These are phyloP conservation scores for Cardiospermum halicacabum DNA, from an alignment of 345 rosid genomes.

Conservation along the genomic window DNA sequence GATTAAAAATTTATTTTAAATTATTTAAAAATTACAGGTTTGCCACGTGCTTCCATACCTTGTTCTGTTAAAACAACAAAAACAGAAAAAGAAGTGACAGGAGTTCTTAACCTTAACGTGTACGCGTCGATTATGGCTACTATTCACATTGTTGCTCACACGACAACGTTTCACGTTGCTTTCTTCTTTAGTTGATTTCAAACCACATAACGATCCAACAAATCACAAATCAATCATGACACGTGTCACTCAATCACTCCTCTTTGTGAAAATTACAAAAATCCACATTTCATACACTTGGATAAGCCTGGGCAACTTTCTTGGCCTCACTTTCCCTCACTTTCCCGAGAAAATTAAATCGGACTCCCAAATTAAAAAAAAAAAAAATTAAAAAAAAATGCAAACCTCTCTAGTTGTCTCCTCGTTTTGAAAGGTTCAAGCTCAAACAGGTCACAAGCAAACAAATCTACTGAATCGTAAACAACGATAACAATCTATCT, in stretches of 20 bases:
- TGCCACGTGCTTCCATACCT: no score
- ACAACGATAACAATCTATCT: background rate
- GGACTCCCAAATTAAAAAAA: background rate
- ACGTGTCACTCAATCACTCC: constrained; percentile 30
- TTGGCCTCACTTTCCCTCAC: constrained; percentile 25
- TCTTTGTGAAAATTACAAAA: constrained; percentile 17
- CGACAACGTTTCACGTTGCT: constrained; percentile 1
- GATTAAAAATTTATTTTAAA: no score
- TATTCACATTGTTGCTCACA: background rate
- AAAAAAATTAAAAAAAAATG: background rate
- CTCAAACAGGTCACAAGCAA: no score
- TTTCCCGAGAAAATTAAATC: background rate
- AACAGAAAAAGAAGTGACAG: background rate
- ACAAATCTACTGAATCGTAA: background rate
- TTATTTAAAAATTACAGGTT: no score
- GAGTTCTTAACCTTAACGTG: background rate
- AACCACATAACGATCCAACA: constrained; percentile 12
- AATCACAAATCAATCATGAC: background rate
- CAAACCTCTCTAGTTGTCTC: background rate
- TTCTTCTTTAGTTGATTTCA: constrained; percentile 7
- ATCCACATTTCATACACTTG: background rate
- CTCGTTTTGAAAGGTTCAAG: background rate
- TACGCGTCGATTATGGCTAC: background rate
- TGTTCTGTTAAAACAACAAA: no score
- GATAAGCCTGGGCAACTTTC: constrained; percentile 11